phyloP scores from a whole-genome alignment of 345 rosid species.

The Noccaea bulbosa region DNA sequence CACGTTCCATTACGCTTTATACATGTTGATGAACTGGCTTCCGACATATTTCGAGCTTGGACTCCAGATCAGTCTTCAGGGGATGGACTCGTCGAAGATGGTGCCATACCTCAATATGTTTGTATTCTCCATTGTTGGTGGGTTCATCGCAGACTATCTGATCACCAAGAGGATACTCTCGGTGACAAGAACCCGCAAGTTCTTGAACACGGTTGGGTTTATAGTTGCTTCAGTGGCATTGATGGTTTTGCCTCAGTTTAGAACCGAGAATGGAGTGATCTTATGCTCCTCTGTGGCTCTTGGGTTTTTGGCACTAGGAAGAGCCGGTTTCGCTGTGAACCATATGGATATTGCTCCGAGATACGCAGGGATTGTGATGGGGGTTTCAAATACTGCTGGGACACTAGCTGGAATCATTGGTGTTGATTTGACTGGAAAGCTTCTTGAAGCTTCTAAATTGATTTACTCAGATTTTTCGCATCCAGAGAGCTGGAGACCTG shows the following conservation, averaged over 20 bases:
- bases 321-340: conserved; percentile 98
- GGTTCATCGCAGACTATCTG: conserved; percentile 88
- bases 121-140: conserved; percentile 92
- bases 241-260: conserved; percentile 77
- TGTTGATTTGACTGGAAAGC: conserved; percentile 82
- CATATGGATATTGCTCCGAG: conserved; percentile 99
- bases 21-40: conserved; percentile 96
- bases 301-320: conserved; percentile 87
- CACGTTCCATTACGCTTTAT: conserved; percentile 94
- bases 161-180: conserved; percentile 75
- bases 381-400: conserved; percentile 97
- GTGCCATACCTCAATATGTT: conserved; percentile 98
- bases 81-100: conserved; percentile 97
- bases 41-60: conserved; percentile 93
- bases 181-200: conserved; percentile 77
- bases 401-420: conserved; percentile 94
- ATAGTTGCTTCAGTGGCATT: conserved; percentile 78
- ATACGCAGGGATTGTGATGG: conserved; percentile 97
- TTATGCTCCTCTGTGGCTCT: conserved; percentile 89
- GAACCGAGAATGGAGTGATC: conserved; percentile 79
- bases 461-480: conserved; percentile 75
- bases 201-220: conserved; percentile 83
- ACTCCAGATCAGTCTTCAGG: conserved; percentile 88
- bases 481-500: conserved; percentile 94
- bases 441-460: conserved; percentile 85